Evolutionary conservation across 768 basidiomycete species (phyloP), one percentile per base, ranked within the genome.

Genomic region (Glaciozyma antarctica): DNA sequence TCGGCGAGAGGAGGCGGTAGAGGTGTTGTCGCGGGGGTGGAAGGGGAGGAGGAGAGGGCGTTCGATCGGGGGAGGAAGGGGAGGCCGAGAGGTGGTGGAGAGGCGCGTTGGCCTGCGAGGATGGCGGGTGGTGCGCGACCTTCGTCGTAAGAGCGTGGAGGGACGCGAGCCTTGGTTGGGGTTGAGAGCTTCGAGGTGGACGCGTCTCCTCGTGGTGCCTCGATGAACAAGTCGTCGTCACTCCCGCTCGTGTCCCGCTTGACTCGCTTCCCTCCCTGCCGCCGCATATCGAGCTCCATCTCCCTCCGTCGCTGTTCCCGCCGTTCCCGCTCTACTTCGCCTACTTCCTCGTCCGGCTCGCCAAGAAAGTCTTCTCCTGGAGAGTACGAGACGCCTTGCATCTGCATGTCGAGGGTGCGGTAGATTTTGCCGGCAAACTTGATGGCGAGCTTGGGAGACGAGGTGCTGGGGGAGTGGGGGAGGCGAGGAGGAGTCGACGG

Each of bases 391-490:
- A 47, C 47, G 26, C 58, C 65, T 34, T 64, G 59, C 28, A 63
- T 52, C 12, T 66, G 51, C 24, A 16, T 45, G 7, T 54, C 58
- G 13, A 58, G 65, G 2, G 63, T 66, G 32, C 69, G 69, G 54
- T 67, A 70, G 30, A 70, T 61, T n/a, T 66, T 61, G 13, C 69
- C 69, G 48, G 28, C 58, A 16, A 70, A 61, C 32, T 62, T 66
- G 58, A 70, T 58, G 58, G 66, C 47, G 24, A 70, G 52, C 17
- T 47, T 47, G 19, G 62, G 53, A 1, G 65, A 61, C 10, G 57
- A 24, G 24, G 38, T 24, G 49, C 21, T 22, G 49, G 24, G n/a
- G 49, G 22, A 51, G 49, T 15, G n/a, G 13, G 49, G n/a, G n/a
- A 51, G n/a, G 49, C n/a, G 49, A 15, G 49, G 49, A 8, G 49